phyloP scores from a whole-genome alignment of 2,329 filamentous ascomycete species.

The Fonsecaea pedrosoi region DNA sequence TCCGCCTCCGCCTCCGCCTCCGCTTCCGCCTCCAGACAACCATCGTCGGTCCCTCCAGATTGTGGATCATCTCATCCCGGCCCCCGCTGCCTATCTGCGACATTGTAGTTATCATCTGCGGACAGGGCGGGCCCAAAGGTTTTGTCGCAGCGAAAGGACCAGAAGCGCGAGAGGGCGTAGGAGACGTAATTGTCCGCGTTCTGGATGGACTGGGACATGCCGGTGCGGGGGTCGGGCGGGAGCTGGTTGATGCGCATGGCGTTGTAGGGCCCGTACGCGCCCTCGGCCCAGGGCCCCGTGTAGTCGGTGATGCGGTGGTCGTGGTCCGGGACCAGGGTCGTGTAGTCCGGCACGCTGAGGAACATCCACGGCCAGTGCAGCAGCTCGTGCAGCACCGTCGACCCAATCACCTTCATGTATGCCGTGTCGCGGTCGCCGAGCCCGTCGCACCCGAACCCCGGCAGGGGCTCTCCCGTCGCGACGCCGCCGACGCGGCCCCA shows the following conservation, averaged over 20 bases:
- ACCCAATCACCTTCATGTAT: conserved; percentile 10
- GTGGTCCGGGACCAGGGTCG: conserved; percentile 1
- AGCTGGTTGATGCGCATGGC: conserved; percentile 14
- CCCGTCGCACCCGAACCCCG: conserved; percentile 18
- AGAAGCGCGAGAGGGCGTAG: conserved; percentile 17
- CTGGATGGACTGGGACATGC: conserved; percentile 13
- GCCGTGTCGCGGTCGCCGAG: conserved; percentile 9
- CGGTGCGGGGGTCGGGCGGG: conserved; percentile 3
- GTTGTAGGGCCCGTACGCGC: conserved; percentile 13
- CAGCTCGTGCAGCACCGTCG: conserved; percentile 17
- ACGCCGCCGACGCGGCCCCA: conserved; percentile 3
- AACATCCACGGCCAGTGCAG: conserved; percentile 18
- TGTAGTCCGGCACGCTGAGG: conserved; percentile 10
- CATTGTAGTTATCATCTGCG: background rate
- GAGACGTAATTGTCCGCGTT: conserved; percentile 21
- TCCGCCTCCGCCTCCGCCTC: too few relatives aligned
- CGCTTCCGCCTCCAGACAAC: too few relatives aligned
- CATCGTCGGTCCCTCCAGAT: too few relatives aligned
- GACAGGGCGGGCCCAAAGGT: conserved; percentile 1
- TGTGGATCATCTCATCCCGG: background rate
- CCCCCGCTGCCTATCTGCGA: background rate
- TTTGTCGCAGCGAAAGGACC: background rate
- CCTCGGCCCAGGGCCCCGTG: background rate
- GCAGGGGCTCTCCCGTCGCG: background rate
- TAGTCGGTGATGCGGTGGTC: background rate